Base-by-base conservation (phyloP, 129 eudicot genomes). In the Pseudognaphalium luteoalbum region DNA sequence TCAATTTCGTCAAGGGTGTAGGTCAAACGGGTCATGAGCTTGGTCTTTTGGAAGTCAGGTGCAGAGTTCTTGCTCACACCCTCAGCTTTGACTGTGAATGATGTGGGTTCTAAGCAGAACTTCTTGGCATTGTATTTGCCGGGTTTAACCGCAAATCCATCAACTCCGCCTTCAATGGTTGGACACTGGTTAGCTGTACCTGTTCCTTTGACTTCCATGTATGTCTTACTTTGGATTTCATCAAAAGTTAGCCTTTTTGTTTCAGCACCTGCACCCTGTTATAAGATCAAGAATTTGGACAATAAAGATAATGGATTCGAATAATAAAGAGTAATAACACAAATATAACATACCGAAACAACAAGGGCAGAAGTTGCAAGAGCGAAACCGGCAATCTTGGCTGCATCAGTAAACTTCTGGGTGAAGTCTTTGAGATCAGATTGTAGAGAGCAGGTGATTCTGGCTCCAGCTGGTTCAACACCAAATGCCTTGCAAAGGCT, bases 161-260 rank as follows among this genome's bases (percentile, higher is more conserved):
- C 88, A 9, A 81, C 81, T 50, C 98, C 98, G n/a, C 97, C 97
- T 7, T 86, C 96, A 10, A 93, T 82, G 80, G 92, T 93, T 74
- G 98, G 97, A 86, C 98, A 93, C 70, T 93, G 98, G 92, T 93
- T 93, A 28, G 98, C 98, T 5, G 97, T 93, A 8, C 98, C 98
- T 2, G 96, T 88, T 77, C 98, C 98, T 80, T 93, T 93, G 15
- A 93, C 97, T 78, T 93, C 98, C 37, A 90, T 32, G 89, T 93
- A 93, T n/a, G 98, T 93, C 86, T 93, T 93, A 84, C 98, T 93
- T 64, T 93, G 98, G 72, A 93, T 85, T 66, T 93, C 98, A 62
- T 93, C 98, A 66, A 61, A 93, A 70, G 98, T 93, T 66, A 93
- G 86, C 80, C 98, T 65, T 79, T 90, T 90, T 8, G 98, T 89